Conservation (phyloP, 441 rosid genomes). For the Bruguiera hainesii region DNA sequence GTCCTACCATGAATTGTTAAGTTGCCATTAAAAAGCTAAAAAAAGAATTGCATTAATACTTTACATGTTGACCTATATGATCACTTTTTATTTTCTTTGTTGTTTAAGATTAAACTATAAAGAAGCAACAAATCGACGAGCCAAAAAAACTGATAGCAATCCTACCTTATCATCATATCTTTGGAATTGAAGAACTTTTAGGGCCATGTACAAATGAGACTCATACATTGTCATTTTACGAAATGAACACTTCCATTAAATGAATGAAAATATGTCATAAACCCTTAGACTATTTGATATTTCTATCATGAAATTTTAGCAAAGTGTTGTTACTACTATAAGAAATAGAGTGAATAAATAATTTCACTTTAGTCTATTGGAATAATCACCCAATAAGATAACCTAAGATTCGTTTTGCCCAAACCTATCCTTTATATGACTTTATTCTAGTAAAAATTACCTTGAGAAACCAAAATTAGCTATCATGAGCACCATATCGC, state of each 20-base stretch:
- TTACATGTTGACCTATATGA: conserved; percentile 69
- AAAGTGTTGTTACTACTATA: background rate
- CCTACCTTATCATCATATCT: conserved; percentile 56
- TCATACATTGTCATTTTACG: conserved; percentile 53
- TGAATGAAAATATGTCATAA: background rate
- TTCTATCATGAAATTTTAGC: background rate
- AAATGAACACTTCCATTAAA: conserved; percentile 37
- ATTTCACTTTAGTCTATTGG: background rate
- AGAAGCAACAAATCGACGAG: background rate
- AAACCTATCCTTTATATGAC: background rate
- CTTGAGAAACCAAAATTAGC: conserved; percentile 74
- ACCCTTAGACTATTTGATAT: background rate
- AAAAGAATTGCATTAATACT: conserved; percentile 62
- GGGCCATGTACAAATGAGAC: conserved; percentile 46
- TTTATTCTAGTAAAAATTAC: conserved; percentile 24
- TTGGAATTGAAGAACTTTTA: conserved; percentile 63
- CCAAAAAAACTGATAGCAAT: background rate
- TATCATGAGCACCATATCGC: conserved; percentile 50
- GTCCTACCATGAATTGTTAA: conserved; percentile 54
- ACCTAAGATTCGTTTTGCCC: background rate
- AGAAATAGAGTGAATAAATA: background rate
- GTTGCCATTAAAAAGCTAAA: conserved; percentile 58
- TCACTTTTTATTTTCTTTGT: conserved; percentile 12
- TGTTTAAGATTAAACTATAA: background rate
- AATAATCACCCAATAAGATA: background rate